Conservation (phyloP, 1,284 basidiomycete species). For the Ganoderma lingzhi region DNA sequence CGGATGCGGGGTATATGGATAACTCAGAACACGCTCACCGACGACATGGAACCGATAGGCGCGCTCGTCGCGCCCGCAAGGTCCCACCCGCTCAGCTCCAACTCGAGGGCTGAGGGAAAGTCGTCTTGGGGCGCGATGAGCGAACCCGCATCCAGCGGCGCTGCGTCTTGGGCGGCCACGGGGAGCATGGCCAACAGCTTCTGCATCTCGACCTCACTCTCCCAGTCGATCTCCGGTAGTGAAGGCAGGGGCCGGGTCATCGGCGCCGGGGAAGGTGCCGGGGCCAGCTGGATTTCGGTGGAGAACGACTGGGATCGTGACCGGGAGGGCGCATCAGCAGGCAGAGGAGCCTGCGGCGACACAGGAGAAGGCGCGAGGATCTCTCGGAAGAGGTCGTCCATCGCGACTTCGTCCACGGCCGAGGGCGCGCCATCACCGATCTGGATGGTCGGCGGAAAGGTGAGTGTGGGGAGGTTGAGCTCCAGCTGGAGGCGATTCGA, state of each 20-base stretch:
- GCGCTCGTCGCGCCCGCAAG: slow-evolving; percentile 27
- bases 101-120: slow-evolving; percentile 47
- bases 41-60: slow-evolving; percentile 30
- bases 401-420: slow-evolving; percentile 59
- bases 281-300: slow-evolving; percentile 29
- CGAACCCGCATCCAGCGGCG: slow-evolving; percentile 37
- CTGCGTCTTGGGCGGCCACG: slow-evolving; percentile 44
- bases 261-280: slow-evolving; percentile 34
- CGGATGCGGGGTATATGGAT: slow-evolving; percentile 15
- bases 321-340: slow-evolving; percentile 33
- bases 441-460: slow-evolving; percentile 33
- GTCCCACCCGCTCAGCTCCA: slow-evolving; percentile 47
- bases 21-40: slow-evolving; percentile 41
- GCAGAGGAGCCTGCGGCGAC: slow-evolving; percentile 45
- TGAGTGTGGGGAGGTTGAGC: slow-evolving; percentile 36
- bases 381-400: slow-evolving; percentile 73
- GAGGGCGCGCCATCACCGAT: slow-evolving; percentile 33
- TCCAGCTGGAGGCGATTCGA: slow-evolving; percentile 41
- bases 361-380: slow-evolving; percentile 66
- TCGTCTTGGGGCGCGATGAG: slow-evolving; percentile 31
- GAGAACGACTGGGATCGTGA: slow-evolving; percentile 32
- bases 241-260: slow-evolving; percentile 28
- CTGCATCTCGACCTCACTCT: slow-evolving; percentile 67
- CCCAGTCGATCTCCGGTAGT: slow-evolving; percentile 42
- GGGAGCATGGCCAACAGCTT: slow-evolving; percentile 64